These are phyloP conservation scores for Umbilicus rupestris DNA, from an alignment of 164 flowering plant genomes.

Conservation along the genomic window DNA sequence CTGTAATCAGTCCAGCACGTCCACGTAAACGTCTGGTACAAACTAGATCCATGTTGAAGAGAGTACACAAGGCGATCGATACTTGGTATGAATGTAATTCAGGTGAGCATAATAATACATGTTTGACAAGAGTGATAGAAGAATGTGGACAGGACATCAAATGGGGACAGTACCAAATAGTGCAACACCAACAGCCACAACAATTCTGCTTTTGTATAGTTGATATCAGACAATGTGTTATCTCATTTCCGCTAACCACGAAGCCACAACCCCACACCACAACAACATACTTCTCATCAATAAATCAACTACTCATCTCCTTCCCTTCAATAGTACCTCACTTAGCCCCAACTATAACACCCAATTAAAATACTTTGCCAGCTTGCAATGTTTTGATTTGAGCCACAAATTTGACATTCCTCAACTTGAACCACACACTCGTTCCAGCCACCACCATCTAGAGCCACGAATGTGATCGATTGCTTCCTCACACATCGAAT, in stretches of 20 bases:
- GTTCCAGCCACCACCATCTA: background rate
- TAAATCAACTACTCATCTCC: background rate
- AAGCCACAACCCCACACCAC: background rate
- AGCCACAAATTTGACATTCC: background rate
- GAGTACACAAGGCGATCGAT: too few species aligned
- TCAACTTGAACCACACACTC: background rate
- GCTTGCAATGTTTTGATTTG: background rate
- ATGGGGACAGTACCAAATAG: too few species aligned
- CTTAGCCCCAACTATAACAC: background rate
- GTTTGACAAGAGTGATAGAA: too few species aligned
- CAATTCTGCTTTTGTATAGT: background rate
- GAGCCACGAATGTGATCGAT: background rate
- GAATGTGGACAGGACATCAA: too few species aligned
- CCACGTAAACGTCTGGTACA: conserved; percentile 22
- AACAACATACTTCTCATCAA: background rate
- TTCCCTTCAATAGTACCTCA: background rate
- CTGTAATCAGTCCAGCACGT: conserved; percentile 96
- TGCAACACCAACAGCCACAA: background rate
- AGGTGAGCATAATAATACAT: too few species aligned
- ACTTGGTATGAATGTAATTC: too few species aligned
- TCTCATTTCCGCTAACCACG: background rate
- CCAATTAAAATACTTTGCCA: background rate
- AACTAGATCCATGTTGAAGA: too few species aligned
- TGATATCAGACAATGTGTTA: background rate
- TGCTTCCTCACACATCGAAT: background rate